Base-by-base conservation (phyloP, 1,284 basidiomycete genomes). In the Salmacisia buchloeana region DNA sequence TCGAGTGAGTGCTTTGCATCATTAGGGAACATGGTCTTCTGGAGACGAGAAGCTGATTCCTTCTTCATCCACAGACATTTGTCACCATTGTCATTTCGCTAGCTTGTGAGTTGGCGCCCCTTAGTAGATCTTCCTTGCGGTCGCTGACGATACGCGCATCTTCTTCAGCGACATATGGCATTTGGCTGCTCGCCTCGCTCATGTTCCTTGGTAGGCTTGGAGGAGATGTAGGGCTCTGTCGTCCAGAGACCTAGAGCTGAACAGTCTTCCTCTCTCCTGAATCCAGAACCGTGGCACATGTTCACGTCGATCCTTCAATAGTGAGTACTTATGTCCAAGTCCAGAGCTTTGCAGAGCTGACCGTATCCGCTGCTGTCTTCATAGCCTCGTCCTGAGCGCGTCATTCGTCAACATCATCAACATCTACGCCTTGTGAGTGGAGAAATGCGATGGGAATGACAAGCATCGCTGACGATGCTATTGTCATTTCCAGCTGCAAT, bases 331-430 rank as follows among this genome's bases (percentile, higher is more conserved):
- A n/a, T n/a, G n/a, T n/a, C n/a, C n/a, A n/a, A n/a, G n/a, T n/a
- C n/a, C n/a, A n/a, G n/a, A n/a, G n/a, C n/a, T n/a, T n/a, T n/a
- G n/a, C n/a, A n/a, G n/a, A n/a, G n/a, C n/a, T n/a, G n/a, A n/a
- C n/a, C n/a, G n/a, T n/a, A n/a, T n/a, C n/a, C n/a, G n/a, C n/a
- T n/a, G n/a, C n/a, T n/a, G n/a, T 33, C 15, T 33, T 29, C 27
- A 33, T n/a, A 54, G 49, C 45, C 52, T 78, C 33, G 69, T 79
- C 2, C 60, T 79, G 64, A 71, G 77, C 2, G 77, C 77, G 7
- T 73, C 70, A 12, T 77, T 77, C 57, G 69, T 79, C 65, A 78
- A 77, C 61, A 73, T 78, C 36, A 75, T 79, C 64, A 70, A 69
- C 62, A 75, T 79, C 52, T 79, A 79, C 52, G 75, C 76, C 0